These are phyloP conservation scores for Senecio squalidus DNA, from an alignment of 140 eudicot genomes.

Conservation along the genomic window DNA sequence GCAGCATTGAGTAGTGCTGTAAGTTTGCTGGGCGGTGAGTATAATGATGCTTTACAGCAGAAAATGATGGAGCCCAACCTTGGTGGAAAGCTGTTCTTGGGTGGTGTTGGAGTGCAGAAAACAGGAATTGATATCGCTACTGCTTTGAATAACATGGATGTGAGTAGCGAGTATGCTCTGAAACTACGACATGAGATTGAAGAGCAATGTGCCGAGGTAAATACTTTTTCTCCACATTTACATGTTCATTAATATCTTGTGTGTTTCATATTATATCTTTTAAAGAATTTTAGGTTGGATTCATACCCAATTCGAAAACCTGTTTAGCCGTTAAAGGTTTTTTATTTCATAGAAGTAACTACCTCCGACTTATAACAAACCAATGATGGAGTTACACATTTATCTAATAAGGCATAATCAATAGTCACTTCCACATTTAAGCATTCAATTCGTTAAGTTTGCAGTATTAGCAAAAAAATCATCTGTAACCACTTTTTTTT, in stretches of 20 bases:
- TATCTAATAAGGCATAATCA: too few relatives aligned
- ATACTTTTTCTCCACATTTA: slow-evolving; percentile 13
- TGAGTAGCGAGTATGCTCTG: slow-evolving; percentile 79
- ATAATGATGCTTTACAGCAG: slow-evolving; percentile 81
- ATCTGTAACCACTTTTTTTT: too few relatives aligned
- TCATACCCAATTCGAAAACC: background rate
- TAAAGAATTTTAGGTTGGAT: slow-evolving; percentile 4
- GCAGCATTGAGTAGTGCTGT: slow-evolving; percentile 69
- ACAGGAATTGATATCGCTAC: slow-evolving; percentile 80
- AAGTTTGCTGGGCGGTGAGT: slow-evolving; percentile 84
- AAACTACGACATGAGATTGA: slow-evolving; percentile 75
- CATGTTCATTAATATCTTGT: background rate
- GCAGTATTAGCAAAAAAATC: too few relatives aligned
- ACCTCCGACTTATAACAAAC: too few relatives aligned
- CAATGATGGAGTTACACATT: too few relatives aligned
- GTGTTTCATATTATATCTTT: background rate
- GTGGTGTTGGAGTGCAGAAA: slow-evolving; percentile 85
- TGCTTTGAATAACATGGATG: slow-evolving; percentile 80
- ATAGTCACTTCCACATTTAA: too few relatives aligned
- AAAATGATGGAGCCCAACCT: slow-evolving; percentile 81
- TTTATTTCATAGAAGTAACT: too few relatives aligned
- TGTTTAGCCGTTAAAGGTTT: background rate
- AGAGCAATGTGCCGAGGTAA: slow-evolving; percentile 78
- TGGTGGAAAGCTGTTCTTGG: slow-evolving; percentile 76
- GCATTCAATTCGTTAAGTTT: too few relatives aligned